Evolutionary conservation across 1,284 basidiomycete genomes (phyloP).

Genomic region (Boletus sp.): DNA sequence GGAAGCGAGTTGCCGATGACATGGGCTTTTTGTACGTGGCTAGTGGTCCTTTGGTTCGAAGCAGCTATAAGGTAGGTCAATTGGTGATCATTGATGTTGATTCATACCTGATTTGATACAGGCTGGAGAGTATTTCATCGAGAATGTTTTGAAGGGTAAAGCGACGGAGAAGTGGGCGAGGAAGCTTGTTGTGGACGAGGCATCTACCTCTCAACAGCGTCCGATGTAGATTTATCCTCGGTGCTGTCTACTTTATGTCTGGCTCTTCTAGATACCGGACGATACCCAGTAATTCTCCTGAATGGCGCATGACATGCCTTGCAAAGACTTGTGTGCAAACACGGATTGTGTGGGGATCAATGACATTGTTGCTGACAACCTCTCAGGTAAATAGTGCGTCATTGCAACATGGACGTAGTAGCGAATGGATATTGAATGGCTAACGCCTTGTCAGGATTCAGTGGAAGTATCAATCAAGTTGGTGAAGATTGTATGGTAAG

Average conservation of each 20-base stretch:
- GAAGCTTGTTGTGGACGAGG: constrained; percentile 33
- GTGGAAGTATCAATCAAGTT: background rate
- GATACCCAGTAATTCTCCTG: constrained; percentile 1
- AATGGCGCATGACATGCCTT: background rate
- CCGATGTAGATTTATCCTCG: constrained; percentile 5
- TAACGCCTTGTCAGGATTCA: background rate
- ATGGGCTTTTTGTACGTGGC: constrained; percentile 99
- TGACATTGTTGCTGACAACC: background rate
- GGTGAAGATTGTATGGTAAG: too few species aligned
- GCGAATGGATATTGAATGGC: background rate
- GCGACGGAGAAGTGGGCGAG: constrained; percentile 43
- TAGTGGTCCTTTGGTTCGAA: constrained; percentile 93
- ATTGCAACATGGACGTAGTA: background rate
- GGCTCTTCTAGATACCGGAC: background rate
- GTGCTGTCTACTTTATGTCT: background rate
- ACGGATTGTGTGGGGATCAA: background rate
- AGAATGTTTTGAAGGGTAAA: constrained; percentile 78
- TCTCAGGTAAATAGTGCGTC: background rate
- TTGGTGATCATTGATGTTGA: background rate
- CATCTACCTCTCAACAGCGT: constrained; percentile 1
- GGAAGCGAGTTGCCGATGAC: constrained; percentile 87
- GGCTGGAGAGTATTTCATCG: constrained; percentile 93
- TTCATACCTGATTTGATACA: constrained; percentile 30
- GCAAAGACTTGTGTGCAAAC: background rate
- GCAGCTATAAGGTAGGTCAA: constrained; percentile 86